These are phyloP conservation scores for Aspergillus calidoustus DNA, from an alignment of 2,329 filamentous ascomycete species.

Conservation along the genomic window DNA sequence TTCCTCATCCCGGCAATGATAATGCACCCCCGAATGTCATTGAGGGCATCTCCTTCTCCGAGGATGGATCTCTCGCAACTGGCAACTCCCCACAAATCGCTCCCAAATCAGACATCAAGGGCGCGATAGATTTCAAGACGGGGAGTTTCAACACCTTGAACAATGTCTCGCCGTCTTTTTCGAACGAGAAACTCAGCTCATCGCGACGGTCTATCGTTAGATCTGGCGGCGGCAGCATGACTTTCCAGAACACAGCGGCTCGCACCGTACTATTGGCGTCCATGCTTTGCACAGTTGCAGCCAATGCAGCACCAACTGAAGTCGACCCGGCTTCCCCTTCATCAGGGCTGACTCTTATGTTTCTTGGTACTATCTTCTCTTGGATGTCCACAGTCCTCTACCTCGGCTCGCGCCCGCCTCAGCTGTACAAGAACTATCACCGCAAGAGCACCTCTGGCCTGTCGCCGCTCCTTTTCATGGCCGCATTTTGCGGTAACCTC, in stretches of 20 bases:
- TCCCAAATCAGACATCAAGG: conserved; percentile 35
- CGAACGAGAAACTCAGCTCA: conserved; percentile 40
- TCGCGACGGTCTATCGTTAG: conserved; percentile 35
- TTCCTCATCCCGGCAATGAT: conserved; percentile 34
- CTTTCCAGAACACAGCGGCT: conserved; percentile 42
- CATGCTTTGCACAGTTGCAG: conserved; percentile 49
- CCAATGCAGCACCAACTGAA: conserved; percentile 46
- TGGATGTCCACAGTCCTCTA: conserved; percentile 63
- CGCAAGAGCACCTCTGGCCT: conserved; percentile 68
- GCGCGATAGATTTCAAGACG: conserved; percentile 31
- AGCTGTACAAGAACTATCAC: conserved; percentile 68
- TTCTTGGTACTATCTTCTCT: conserved; percentile 57
- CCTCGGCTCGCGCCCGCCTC: conserved; percentile 64
- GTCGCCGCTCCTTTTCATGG: conserved; percentile 65
- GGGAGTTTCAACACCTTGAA: conserved; percentile 24
- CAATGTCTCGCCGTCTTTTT: conserved; percentile 34
- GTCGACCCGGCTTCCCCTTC: conserved; percentile 13
- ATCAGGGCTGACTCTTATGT: conserved; percentile 42
- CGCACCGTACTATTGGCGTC: conserved; percentile 51
- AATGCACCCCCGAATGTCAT: conserved; percentile 36
- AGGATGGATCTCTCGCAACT: conserved; percentile 31
- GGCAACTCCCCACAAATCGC: conserved; percentile 23
- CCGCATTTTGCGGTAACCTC: conserved; percentile 69
- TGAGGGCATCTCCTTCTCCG: conserved; percentile 44
- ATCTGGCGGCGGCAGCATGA: conserved; percentile 31